These are phyloP conservation scores for Geranium rotundifolium DNA, from an alignment of 345 rosid species.

Conservation along the genomic window DNA sequence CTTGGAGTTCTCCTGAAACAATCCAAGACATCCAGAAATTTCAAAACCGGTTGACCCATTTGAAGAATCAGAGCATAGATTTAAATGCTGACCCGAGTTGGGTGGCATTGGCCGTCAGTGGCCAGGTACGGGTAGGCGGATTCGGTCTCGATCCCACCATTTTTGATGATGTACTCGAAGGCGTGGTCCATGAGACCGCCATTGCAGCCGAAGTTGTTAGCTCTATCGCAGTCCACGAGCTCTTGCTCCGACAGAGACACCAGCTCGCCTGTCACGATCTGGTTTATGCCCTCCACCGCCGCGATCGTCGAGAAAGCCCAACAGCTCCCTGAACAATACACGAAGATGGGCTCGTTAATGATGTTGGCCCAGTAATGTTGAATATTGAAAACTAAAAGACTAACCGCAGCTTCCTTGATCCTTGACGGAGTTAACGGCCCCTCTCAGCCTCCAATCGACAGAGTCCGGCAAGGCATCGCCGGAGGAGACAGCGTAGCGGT, in stretches of 20 bases:
- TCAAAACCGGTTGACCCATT: too few species aligned
- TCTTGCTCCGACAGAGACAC: constrained; percentile 76
- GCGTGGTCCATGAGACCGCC: constrained; percentile 99
- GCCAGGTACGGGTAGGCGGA: constrained; percentile 67
- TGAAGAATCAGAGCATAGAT: too few species aligned
- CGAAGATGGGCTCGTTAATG: too few species aligned
- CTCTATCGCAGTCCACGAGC: constrained; percentile 76
- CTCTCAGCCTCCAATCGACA: constrained; percentile 71
- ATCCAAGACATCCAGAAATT: too few species aligned
- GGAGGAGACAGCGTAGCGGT: constrained; percentile 25
- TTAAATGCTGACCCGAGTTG: constrained; percentile 27
- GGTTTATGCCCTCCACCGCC: constrained; percentile 84
- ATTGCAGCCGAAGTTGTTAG: constrained; percentile 64
- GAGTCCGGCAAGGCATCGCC: constrained; percentile 45
- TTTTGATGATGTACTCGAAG: constrained; percentile 71
- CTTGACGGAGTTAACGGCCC: constrained; percentile 67
- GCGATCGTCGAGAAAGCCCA: constrained; percentile 97
- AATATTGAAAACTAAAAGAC: constrained; percentile 3
- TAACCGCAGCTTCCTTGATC: constrained; percentile 82
- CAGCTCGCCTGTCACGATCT: constrained; percentile 73
- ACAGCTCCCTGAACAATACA: constrained; percentile 62
- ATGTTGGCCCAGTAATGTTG: too few species aligned
- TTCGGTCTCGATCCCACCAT: constrained; percentile 78
- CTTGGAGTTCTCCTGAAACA: constrained; percentile 39
- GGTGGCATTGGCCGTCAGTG: constrained; percentile 39